Base-by-base conservation (phyloP, 352 stramenopile genomes). In the Globisporangium recalcitrans region DNA sequence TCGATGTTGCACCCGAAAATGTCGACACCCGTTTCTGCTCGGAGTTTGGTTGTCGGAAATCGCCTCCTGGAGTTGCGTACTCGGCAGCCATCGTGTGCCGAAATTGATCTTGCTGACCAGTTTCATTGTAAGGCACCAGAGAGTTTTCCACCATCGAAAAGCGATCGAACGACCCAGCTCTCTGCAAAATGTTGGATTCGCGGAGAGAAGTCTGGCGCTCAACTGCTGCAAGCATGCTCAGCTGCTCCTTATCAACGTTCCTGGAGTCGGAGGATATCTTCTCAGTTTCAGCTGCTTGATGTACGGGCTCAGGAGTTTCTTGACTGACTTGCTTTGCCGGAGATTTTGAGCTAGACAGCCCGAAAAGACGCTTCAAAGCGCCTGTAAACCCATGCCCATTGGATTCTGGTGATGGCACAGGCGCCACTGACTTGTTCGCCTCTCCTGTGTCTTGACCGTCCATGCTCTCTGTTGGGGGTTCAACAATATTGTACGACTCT, bases 301-400 rank as follows among this genome's bases (percentile, higher is more conserved):
- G 13, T 14, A 14, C 24, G 29, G 5, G 14, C 2, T 3, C 29
- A 19, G 31, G 10, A 4, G 22, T 32, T 4, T 51, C 42, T 16
- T 32, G 32, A 11, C 42, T 26, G 13, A 16, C 9, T 21, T 11
- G 32, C 11, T 58, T 62, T 10, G 24, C 54, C 7, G 40, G 5
- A 6, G 52, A 26, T 52, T 77, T 83, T 3, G 64, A 65, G 22
- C 58, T 55, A 0, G 66, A 71, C 48, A 90, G 81, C 4, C 79
- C 79, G 46, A 92, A 89, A 8, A 92, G 84, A 0, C 83, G 71
- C 65, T 90, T 90, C 0, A 92, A 48, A 22, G 73, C 81, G 16
- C 74, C 73, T 42, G 75, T 67, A 24, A 92, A 77, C 1, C 82
- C 73, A 6, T 54, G 44, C 11, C 62, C 59, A 19, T 65, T 71